Percentiles rank a stretch among this genome's conserved stretches.
Conservation (phyloP, 2,329 filamentous ascomycete species). For the Fonsecaea multimorphosa region DNA sequence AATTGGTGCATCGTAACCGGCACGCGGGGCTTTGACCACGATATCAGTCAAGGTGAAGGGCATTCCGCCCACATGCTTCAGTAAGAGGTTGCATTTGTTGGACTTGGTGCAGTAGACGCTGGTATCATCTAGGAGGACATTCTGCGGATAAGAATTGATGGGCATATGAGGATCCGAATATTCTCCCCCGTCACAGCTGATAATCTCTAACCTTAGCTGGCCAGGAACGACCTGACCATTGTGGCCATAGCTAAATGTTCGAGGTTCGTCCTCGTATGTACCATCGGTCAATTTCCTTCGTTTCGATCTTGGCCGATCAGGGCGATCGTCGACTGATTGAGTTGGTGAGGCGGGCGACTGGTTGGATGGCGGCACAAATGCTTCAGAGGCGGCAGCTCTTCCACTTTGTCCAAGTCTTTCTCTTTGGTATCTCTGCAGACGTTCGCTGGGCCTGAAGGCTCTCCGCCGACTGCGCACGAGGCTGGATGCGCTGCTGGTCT, state of each 20-base stretch:
- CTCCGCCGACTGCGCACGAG: constrained; percentile 38
- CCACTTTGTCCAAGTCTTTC: constrained; percentile 31
- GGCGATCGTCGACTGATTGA: constrained; percentile 31
- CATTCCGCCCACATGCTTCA: constrained; percentile 79
- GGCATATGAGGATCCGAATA: constrained; percentile 64
- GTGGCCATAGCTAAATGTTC: constrained; percentile 77
- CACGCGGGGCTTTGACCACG: constrained; percentile 81
- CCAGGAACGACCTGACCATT: constrained; percentile 88
- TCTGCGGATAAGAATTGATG: constrained; percentile 71
- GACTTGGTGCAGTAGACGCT: constrained; percentile 90
- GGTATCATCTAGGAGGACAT: constrained; percentile 80
- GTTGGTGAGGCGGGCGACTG: constrained; percentile 19
- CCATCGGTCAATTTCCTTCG: constrained; percentile 74
- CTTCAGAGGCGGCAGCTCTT: constrained; percentile 30
- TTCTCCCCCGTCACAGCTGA: constrained; percentile 84
- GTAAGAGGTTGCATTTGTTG: constrained; percentile 83
- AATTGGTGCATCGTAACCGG: constrained; percentile 83
- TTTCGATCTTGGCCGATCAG: constrained; percentile 62
- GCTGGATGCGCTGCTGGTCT: constrained; percentile 25
- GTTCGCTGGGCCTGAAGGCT: constrained; percentile 41
- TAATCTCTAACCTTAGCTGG: constrained; percentile 80
- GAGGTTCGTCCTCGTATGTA: constrained; percentile 53
- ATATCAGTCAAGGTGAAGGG: constrained; percentile 85
- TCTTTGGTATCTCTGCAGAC: constrained; percentile 36
- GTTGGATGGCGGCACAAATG: constrained; percentile 18